These are phyloP conservation scores for Podospora anserina DNA, from an alignment of 495 filamentous ascomycete species.

Conservation along the genomic window DNA sequence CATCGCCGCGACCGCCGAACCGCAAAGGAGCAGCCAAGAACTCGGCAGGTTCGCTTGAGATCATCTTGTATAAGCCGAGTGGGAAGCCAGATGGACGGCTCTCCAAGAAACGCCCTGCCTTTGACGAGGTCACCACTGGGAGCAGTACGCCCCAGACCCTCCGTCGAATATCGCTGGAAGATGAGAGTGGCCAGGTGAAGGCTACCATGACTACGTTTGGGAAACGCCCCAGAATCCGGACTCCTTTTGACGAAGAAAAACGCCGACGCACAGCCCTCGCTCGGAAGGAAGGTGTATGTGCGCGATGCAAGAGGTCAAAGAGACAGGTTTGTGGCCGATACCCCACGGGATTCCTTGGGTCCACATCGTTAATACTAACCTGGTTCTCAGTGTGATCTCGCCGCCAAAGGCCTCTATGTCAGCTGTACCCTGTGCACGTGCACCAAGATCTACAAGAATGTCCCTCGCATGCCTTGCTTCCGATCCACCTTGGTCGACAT, in stretches of 20 bases:
- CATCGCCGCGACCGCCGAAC: background rate
- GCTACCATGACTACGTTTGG: slow-evolving; percentile 26
- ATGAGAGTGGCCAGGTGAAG: slow-evolving; percentile 19
- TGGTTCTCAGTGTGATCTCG: slow-evolving; percentile 27
- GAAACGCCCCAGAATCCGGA: slow-evolving; percentile 14
- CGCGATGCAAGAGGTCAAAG: slow-evolving; percentile 28
- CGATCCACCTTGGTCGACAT: slow-evolving; percentile 24
- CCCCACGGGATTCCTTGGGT: background rate
- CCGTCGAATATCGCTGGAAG: slow-evolving; percentile 13
- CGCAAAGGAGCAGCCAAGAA: background rate
- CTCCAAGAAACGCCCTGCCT: slow-evolving; percentile 20
- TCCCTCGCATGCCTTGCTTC: slow-evolving; percentile 29
- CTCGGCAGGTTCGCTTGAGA: slow-evolving; percentile 4
- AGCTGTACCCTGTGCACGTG: slow-evolving; percentile 24
- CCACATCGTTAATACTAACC: slow-evolving; percentile 2
- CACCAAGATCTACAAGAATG: slow-evolving; percentile 25
- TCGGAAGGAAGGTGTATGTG: slow-evolving; percentile 28
- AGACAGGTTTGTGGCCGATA: slow-evolving; percentile 20
- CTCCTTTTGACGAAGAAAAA: slow-evolving; percentile 23
- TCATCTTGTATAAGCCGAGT: slow-evolving; percentile 25
- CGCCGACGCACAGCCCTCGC: slow-evolving; percentile 22
- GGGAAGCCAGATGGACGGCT: background rate
- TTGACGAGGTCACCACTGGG: slow-evolving; percentile 6
- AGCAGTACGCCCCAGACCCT: slow-evolving; percentile 14
- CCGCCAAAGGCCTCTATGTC: slow-evolving; percentile 20